A percentile compares a stretch with the other conserved stretches of the same genome.
Evolutionary conservation across 148 eudicot species (phyloP).

Genomic region (Vaccinium macrocarpon): DNA sequence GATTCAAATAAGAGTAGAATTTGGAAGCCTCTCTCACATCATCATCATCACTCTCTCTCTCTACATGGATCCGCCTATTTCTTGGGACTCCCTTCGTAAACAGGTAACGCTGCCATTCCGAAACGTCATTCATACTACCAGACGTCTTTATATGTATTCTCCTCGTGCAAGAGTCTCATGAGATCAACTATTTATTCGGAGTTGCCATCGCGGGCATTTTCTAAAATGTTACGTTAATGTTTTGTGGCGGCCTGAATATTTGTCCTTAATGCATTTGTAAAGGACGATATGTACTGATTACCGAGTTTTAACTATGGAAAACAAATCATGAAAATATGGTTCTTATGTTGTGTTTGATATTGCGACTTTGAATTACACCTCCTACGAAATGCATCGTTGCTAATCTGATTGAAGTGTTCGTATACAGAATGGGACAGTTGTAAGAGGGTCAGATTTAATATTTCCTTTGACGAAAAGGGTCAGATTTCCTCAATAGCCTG

Average conservation of each 20-base stretch:
- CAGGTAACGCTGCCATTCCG: constrained; percentile 39
- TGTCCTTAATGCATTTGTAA: neutral
- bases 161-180: neutral
- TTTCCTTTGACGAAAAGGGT: neutral
- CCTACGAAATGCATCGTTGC: neutral
- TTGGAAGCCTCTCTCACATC: neutral
- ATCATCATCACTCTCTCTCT: neutral
- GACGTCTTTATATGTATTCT: neutral
- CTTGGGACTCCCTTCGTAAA: constrained; percentile 82
- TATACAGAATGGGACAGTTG: neutral
- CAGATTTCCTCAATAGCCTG: neutral
- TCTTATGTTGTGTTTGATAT: neutral
- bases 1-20: neutral
- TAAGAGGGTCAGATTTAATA: neutral
- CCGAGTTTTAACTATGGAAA: neutral
- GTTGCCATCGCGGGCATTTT: neutral
- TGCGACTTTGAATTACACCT: neutral
- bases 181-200: neutral
- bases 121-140: neutral
- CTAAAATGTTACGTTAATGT: neutral
- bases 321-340: neutral
- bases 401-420: neutral
- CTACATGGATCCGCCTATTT: constrained; percentile 61
- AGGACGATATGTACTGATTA: neutral
- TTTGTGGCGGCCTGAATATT: neutral